Conservation (phyloP, 1,284 basidiomycete genomes). For the Microbotryum saponariae region DNA sequence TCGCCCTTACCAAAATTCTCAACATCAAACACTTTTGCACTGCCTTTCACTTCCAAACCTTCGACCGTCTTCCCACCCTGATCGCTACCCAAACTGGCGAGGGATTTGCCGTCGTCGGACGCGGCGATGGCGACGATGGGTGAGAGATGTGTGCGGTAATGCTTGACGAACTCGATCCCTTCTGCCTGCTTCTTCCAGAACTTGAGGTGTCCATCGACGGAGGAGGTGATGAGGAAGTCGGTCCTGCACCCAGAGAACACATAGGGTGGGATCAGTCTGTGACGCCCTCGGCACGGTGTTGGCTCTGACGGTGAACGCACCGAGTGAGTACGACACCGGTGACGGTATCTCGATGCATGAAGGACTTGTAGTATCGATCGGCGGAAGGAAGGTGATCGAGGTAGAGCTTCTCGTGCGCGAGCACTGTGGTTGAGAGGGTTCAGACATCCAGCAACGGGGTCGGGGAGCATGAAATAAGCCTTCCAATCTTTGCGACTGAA, state of each 20-base stretch:
- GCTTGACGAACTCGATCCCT: slow-evolving; percentile 88
- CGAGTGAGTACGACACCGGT: slow-evolving; percentile 79
- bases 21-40: slow-evolving; percentile 90
- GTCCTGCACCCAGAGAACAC: slow-evolving; percentile 51
- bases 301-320: slow-evolving; percentile 45
- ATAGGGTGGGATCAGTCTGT: not conserved
- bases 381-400: slow-evolving; percentile 84
- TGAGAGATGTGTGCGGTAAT: slow-evolving; percentile 74
- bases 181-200: slow-evolving; percentile 96
- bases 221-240: slow-evolving; percentile 88
- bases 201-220: slow-evolving; percentile 90
- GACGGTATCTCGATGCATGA: slow-evolving; percentile 94
- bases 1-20: slow-evolving; percentile 77
- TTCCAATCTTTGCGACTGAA: not conserved
- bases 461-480: not conserved
- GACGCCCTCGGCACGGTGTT: not conserved
- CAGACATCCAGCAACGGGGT: not conserved
- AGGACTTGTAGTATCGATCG: slow-evolving; percentile 91
- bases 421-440: slow-evolving; percentile 44
- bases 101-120: slow-evolving; percentile 86
- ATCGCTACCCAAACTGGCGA: slow-evolving; percentile 57
- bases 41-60: slow-evolving; percentile 55
- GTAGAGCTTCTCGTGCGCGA: slow-evolving; percentile 73
- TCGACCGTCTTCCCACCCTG: slow-evolving; percentile 47
- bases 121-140: slow-evolving; percentile 72